Conservation (phyloP, 202 grass and related monocot genomes). For the Digitaria exilis region DNA sequence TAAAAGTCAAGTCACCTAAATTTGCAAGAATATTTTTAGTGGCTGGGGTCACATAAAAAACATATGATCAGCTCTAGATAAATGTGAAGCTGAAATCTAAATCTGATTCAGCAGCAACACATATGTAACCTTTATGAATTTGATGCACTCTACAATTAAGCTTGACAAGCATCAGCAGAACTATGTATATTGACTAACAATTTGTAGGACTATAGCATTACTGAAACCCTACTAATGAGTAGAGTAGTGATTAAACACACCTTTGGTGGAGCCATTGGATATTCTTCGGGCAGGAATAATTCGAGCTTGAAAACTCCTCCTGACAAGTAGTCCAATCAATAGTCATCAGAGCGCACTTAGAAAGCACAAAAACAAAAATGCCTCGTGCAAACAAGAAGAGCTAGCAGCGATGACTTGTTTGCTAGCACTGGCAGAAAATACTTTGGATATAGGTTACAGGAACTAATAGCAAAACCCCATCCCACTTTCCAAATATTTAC, state of each 20-base stretch:
- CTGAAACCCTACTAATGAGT: neutral
- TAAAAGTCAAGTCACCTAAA: slow-evolving; percentile 17
- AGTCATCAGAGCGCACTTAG: slow-evolving; percentile 17
- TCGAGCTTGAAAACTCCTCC: slow-evolving; percentile 92
- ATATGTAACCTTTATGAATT: neutral
- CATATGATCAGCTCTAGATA: slow-evolving; percentile 8
- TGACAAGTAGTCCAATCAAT: slow-evolving; percentile 33
- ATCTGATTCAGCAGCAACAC: neutral
- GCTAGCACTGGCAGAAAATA: neutral
- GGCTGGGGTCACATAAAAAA: neutral
- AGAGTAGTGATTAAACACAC: too few relatives aligned
- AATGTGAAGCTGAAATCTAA: slow-evolving; percentile 17
- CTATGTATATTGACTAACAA: neutral
- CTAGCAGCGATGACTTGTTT: neutral
- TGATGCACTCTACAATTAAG: slow-evolving; percentile 14
- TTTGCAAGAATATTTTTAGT: neutral
- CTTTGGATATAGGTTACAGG: neutral
- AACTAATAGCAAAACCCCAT: neutral
- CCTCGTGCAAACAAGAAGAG: neutral
- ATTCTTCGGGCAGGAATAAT: slow-evolving; percentile 87
- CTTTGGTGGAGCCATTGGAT: slow-evolving; percentile 91
- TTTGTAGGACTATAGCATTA: neutral
- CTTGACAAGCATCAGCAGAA: slow-evolving; percentile 22
- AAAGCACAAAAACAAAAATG: neutral
- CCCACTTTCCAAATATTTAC: neutral